A percentile compares a stretch with the other conserved stretches of the same genome.
Conservation (phyloP, 495 filamentous ascomycete genomes). For the Penicillium silybi region DNA sequence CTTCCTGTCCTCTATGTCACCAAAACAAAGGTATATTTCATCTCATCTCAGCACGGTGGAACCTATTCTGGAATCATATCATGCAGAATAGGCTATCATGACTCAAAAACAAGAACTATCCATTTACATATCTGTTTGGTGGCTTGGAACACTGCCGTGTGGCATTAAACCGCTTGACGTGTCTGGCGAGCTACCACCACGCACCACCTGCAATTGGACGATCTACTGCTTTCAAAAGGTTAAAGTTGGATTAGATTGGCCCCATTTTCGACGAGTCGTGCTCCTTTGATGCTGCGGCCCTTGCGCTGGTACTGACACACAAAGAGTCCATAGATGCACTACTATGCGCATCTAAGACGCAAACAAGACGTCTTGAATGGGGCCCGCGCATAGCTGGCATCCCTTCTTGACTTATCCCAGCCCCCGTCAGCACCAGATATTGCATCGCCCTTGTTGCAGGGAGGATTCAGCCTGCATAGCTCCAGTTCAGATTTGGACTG, state of each 20-base stretch:
- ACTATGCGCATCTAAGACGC: neutral
- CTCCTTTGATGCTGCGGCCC: constrained; percentile 3
- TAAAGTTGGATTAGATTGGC: constrained; percentile 13
- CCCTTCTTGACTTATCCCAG: constrained; percentile 3
- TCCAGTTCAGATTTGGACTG: constrained; percentile 2
- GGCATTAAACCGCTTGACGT: constrained; percentile 6
- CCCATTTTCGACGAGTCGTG: constrained; percentile 9
- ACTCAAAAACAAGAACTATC: neutral
- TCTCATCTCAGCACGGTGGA: neutral
- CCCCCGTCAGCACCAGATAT: neutral
- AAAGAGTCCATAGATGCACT: neutral
- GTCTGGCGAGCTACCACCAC: constrained; percentile 8
- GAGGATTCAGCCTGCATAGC: neutral
- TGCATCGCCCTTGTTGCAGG: neutral
- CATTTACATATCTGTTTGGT: neutral
- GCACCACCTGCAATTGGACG: constrained; percentile 5
- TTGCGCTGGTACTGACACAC: constrained; percentile 1
- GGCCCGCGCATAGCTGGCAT: neutral
- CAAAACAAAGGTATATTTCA: neutral
- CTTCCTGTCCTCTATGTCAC: neutral
- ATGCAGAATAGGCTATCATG: neutral
- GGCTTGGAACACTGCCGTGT: constrained; percentile 1
- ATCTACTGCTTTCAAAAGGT: constrained; percentile 14
- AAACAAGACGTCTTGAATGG: neutral
- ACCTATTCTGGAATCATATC: neutral